A percentile compares a stretch with the other conserved stretches of the same genome.
Evolutionary conservation across 768 basidiomycete genomes (phyloP).

Genomic region (Pulveroboletus ravenelii): DNA sequence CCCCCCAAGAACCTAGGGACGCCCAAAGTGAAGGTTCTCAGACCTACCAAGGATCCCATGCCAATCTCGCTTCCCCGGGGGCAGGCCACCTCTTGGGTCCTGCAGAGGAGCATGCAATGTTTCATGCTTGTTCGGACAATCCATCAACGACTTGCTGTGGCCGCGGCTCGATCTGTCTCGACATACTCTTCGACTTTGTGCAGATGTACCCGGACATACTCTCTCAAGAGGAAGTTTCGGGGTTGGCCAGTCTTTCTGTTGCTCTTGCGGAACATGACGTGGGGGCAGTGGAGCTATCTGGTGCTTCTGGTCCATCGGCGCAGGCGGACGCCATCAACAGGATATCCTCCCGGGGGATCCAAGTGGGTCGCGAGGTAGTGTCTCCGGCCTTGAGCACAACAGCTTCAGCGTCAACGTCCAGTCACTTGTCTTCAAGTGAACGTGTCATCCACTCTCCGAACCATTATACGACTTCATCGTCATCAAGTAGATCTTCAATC

Average conservation of each 20-base stretch:
- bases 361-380: neutral
- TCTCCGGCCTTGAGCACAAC: too few species aligned
- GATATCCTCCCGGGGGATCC: neutral
- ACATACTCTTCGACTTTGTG: neutral
- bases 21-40: neutral
- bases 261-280: too few species aligned
- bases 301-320: too few species aligned
- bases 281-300: too few species aligned
- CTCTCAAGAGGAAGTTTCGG: neutral
- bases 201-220: rapidly evolving
- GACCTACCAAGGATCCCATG: neutral
- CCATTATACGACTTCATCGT: too few species aligned
- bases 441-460: too few species aligned
- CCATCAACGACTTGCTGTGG: neutral
- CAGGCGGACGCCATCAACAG: neutral
- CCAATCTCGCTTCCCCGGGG: too few species aligned
- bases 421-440: too few species aligned
- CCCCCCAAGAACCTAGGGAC: neutral
- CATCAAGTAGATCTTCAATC: too few species aligned
- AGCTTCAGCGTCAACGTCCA: too few species aligned
- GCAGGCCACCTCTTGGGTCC: too few species aligned
- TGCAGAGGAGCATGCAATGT: too few species aligned
- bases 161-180: neutral
- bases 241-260: neutral
- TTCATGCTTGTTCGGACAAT: neutral